Evolutionary conservation across 805 yeast genomes (phyloP).

Genomic region (Soucietia sequanensis): DNA sequence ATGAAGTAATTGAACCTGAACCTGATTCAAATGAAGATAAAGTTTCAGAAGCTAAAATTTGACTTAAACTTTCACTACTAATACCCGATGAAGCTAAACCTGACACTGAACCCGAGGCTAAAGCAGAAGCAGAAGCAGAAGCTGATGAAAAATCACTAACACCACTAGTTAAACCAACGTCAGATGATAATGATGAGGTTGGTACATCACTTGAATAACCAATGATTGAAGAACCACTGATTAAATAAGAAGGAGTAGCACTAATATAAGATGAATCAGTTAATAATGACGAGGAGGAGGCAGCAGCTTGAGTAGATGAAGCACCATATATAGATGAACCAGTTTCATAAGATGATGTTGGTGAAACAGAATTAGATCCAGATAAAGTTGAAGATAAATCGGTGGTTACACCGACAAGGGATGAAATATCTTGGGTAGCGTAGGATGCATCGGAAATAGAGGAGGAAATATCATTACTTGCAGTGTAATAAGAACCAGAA

Average conservation of each 20-base stretch:
- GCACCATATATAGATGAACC: not conserved
- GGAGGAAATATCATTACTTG: not conserved
- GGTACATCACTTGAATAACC: conserved; percentile 1
- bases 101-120: not conserved
- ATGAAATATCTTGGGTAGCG: no score
- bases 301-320: conserved; percentile 3
- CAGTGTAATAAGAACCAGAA: not conserved
- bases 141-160: not conserved
- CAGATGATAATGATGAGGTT: not conserved
- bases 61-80: no score
- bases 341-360: not conserved
- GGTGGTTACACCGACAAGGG: not conserved
- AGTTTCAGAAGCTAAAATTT: not conserved
- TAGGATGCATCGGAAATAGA: no score
- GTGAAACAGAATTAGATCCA: not conserved
- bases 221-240: not conserved
- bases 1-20: not conserved
- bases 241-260: conserved; percentile 1
- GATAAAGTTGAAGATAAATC: no score
- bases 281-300: no score
- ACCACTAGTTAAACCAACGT: conserved; percentile 1
- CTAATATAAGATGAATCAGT: conserved; percentile 1
- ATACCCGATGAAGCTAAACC: not conserved
- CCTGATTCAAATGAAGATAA: not conserved
- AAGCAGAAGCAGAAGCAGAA: not conserved